Evolutionary conservation across 108 stramenopile genomes (phyloP), one percentile per base, ranked within the genome.

Genomic region (Mayamaea pseudoterrestris): DNA sequence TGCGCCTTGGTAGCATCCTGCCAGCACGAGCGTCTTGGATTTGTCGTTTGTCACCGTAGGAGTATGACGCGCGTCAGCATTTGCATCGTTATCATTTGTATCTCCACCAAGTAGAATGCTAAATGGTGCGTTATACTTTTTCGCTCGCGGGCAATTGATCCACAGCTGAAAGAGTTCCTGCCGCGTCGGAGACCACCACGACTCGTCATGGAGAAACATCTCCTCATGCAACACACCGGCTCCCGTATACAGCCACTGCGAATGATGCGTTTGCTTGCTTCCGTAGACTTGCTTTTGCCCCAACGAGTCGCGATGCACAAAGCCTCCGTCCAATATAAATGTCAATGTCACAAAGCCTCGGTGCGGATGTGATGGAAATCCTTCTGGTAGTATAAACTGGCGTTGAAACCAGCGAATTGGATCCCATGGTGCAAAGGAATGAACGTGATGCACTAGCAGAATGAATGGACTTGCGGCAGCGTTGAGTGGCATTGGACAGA

Each of bases 351-450:
- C 52, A 52, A 92, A 92, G 8, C 90, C 90, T 27, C 83, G 63
- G 60, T 92, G 90, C 21, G 84, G 81, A 68, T 92, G 90, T 8
- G 80, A 55, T 0, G 90, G 80, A 69, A 92, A 92, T 20, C 90
- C 90, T 52, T 92, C 85, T 3, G 90, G 83, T 13, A 88, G 63
- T 5, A 65, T 44, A 35, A 80, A 63, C 5, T 53, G 61, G 18
- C 55, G 47, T 41, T 76, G 73, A 18, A 85, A 55, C 34, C 57
- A 72, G 21, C 78, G 61, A 2, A 90, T 13, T 0, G 80, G 73
- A 50, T 92, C 90, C 57, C 65, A 77, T 1, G 68, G 30, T 9
- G 59, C 60, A 57, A 92, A 92, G 13, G 72, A 58, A 61, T 92
- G 90, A 20, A 66, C 55, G 43, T 92, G 90, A 63, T 92, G 90